Conservation (phyloP, 2,329 filamentous ascomycete genomes). For the Penicillium sp. region DNA sequence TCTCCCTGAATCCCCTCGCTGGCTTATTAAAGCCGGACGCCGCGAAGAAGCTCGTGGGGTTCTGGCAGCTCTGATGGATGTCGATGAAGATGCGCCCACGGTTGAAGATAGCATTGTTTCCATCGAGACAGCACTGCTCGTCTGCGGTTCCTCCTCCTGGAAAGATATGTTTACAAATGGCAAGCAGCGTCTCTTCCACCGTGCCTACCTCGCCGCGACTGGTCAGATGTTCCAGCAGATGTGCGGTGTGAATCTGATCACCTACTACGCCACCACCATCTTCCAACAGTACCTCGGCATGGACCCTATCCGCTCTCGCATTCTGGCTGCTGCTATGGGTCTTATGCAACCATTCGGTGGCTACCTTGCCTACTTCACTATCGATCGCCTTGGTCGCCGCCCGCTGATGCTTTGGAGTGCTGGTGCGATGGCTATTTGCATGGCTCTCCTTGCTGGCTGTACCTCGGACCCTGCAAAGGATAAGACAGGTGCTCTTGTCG, state of each 20-base stretch:
- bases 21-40: constrained; percentile 51
- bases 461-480: constrained; percentile 44
- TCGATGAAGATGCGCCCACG: not conserved
- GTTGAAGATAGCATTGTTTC: constrained; percentile 39
- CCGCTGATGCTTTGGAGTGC: constrained; percentile 41
- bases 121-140: constrained; percentile 37
- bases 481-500: constrained; percentile 55
- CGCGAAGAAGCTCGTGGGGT: constrained; percentile 40
- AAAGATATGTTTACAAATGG: constrained; percentile 45
- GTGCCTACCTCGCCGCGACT: constrained; percentile 37
- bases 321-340: constrained; percentile 32
- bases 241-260: constrained; percentile 43
- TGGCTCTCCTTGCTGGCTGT: constrained; percentile 52
- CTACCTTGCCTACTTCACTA: constrained; percentile 51
- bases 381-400: constrained; percentile 47
- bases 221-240: constrained; percentile 44
- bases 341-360: constrained; percentile 43
- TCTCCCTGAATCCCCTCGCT: constrained; percentile 48
- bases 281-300: constrained; percentile 42
- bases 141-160: constrained; percentile 39
- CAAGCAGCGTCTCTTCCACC: constrained; percentile 40
- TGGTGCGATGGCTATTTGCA: constrained; percentile 32
- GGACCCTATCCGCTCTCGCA: constrained; percentile 13
- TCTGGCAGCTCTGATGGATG: constrained; percentile 41
- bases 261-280: constrained; percentile 40